Base-by-base conservation (phyloP, 768 basidiomycete genomes). In the Leccinum disarticulatum region DNA sequence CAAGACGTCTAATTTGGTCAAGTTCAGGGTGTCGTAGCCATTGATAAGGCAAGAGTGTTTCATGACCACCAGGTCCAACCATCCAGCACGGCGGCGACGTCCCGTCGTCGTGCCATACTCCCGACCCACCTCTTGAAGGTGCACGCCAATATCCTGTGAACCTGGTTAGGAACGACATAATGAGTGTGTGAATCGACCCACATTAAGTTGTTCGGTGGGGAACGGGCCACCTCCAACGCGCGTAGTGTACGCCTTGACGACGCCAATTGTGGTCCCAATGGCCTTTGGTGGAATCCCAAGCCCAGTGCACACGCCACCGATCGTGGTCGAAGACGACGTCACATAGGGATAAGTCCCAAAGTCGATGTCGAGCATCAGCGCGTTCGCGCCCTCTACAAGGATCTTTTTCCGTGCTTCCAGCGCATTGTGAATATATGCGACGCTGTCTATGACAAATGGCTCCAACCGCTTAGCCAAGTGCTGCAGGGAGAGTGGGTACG, bases 171-270 rank as follows among this genome's bases (percentile, higher is more conserved):
- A 57, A 14, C 10, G 38, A 54, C 49, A 13, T 6, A 22, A 17
- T 46, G 1, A 25, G 55, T 31, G 10, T 14, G n/a, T 25, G 50
- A 54, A 22, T 60, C 25, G 49, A 77, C 87, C 58, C 53, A 93
- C 90, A 74, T 95, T 90, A 57, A 97, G 82, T 72, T 94, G 92
- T 74, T 99, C 97, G 1, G 92, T 93, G 8, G 97, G 95, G 82
- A 99, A 98, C 4, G 97, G 97, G 0, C 97, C 97, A 41, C 94
- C 93, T n/a, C 97, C 97, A 25, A 99, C 97, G 28, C 97, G 85
- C 1, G 97, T 98, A 17, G 97, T 98, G 74, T 99, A 99, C 0
- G 97, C 97, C 75, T 98, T 99, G 71, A 98, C 80, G 60, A 99
- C 97, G 50, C 97, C 97, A 65, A 95, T 89, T 27, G 87, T 81